Evolutionary conservation across 768 basidiomycete species (phyloP), one percentile per base, ranked within the genome.

Genomic region (Ramaria rubella): DNA sequence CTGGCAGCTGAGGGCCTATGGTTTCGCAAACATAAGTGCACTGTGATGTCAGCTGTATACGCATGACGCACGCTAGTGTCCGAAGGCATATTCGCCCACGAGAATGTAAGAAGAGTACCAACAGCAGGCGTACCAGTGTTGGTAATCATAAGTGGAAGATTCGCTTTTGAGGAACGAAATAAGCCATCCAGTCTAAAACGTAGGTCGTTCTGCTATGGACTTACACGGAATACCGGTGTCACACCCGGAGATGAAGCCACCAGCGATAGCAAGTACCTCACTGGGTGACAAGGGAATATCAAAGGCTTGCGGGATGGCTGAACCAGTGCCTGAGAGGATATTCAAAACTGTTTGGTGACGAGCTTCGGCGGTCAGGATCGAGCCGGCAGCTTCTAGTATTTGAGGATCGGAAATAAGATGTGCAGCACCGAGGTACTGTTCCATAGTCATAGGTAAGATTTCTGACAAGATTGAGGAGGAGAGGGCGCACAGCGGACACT

Each of bases 341-440:
- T 92, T 91, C 51, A 90, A 77, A 42, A 92, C 69, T 1, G 85
- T 83, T 67, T 86, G 83, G 63, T 94, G 90, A 46, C 90, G 84
- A n/a, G 88, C 85, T 65, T 93, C 90, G 46, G 89, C 76, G 27
- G 88, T 85, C 68, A 87, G 63, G 65, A 91, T 91, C 24, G 83
- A 81, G 7, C 76, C 86, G 38, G 87, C 88, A n/a, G 81, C 75
- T 52, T 77, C 75, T 49, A 88, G 71, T 55, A 90, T 63, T 24
- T 75, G 69, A 14, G 84, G 82, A 61, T 88, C 81, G 12, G 71
- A 67, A 46, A 92, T 59, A 38, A 87, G 75, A 53, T 78, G 74
- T 6, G 86, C 81, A 52, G 80, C 88, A 56, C 88, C 88, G 26
- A 89, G 79, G 71, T 90, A 90, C 3, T 56, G 23, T 19, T 19